Conservation (phyloP, 1,139 yeast genomes). For the Debaryomycetaceae sp. region DNA sequence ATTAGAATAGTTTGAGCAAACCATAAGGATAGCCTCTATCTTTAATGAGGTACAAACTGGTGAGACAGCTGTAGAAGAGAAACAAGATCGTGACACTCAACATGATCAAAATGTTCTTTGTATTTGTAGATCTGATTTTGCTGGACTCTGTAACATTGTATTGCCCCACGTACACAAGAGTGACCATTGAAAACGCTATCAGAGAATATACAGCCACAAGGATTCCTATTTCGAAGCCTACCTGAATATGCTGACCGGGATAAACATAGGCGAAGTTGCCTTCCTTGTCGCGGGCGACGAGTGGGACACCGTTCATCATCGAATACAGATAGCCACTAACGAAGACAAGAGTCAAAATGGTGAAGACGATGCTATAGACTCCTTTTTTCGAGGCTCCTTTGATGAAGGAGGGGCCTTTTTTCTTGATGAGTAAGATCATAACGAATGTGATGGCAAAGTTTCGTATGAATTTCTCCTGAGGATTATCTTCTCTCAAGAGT, state of each 20-base stretch:
- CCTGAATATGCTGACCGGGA: conserved; percentile 64
- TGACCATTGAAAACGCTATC: conserved; percentile 37
- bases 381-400: conserved; percentile 27
- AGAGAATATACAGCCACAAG: conserved; percentile 47
- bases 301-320: conserved; percentile 56
- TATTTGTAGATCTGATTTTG: conserved; percentile 15
- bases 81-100: conserved; percentile 19
- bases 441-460: conserved; percentile 47
- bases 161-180: conserved; percentile 35
- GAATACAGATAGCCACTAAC: conserved; percentile 65
- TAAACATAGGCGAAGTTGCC: conserved; percentile 52
- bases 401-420: conserved; percentile 39
- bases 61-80: conserved; percentile 33
- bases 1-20: conserved; percentile 29
- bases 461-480: conserved; percentile 36
- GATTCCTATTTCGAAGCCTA: conserved; percentile 60
- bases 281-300: conserved; percentile 49
- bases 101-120: conserved; percentile 16
- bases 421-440: conserved; percentile 47
- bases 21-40: conserved; percentile 40
- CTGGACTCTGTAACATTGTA: conserved; percentile 21
- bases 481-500: conserved; percentile 39
- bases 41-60: conserved; percentile 39
- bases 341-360: conserved; percentile 40
- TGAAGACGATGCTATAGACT: conserved; percentile 34